Conservation (phyloP, 1,139 yeast genomes). For the Williopsis jadinii region DNA sequence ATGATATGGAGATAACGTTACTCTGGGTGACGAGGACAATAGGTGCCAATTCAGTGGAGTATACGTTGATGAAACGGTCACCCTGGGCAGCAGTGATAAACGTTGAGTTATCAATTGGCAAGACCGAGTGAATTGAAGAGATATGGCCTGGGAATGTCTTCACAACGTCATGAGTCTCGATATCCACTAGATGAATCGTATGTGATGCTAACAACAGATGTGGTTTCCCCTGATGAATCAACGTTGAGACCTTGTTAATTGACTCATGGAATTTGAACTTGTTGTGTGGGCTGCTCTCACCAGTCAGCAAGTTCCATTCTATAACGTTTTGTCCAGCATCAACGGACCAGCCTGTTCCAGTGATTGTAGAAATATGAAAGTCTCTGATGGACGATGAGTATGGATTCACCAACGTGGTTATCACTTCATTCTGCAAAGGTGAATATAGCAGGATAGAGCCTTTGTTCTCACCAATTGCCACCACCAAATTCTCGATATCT, state of each 20-base stretch:
- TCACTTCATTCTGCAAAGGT: constrained; percentile 54
- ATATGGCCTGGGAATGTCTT: constrained; percentile 69
- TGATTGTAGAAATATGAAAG: constrained; percentile 37
- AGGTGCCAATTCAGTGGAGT: constrained; percentile 38
- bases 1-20: constrained; percentile 40
- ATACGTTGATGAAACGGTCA: constrained; percentile 74
- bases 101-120: constrained; percentile 34
- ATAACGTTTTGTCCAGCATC: constrained; percentile 56
- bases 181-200: constrained; percentile 46
- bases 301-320: constrained; percentile 54
- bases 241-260: constrained; percentile 27
- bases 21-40: constrained; percentile 62
- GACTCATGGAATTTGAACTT: constrained; percentile 33
- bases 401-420: constrained; percentile 45
- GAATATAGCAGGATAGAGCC: constrained; percentile 65
- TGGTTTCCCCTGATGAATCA: constrained; percentile 31
- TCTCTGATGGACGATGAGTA: constrained; percentile 47
- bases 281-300: constrained; percentile 28
- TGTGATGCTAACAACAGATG: constrained; percentile 60
- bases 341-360: constrained; percentile 51
- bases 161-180: constrained; percentile 29
- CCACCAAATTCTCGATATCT: constrained; percentile 31
- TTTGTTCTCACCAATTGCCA: constrained; percentile 60
- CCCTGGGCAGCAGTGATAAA: constrained; percentile 65
- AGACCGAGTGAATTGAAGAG: constrained; percentile 48